Conservation (phyloP, 2,329 filamentous ascomycete genomes). For the Elsinoe fawcettii region DNA sequence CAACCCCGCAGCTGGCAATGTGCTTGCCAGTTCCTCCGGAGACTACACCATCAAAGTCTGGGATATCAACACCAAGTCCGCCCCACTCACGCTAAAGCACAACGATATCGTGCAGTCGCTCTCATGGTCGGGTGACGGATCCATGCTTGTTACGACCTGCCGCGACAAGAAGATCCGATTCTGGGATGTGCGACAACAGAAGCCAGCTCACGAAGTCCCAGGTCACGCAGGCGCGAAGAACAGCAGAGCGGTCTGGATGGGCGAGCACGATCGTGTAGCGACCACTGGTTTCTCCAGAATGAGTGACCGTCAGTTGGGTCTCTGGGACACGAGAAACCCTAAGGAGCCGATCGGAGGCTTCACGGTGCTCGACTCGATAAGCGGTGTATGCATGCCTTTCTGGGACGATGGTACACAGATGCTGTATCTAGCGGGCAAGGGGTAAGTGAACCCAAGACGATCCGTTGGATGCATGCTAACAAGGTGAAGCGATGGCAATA, state of each 20-base stretch:
- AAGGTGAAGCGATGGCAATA: constrained; percentile 76
- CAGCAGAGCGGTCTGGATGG: constrained; percentile 93
- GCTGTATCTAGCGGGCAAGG: constrained; percentile 93
- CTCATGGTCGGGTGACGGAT: constrained; percentile 88
- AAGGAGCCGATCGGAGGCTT: constrained; percentile 82
- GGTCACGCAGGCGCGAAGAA: constrained; percentile 95
- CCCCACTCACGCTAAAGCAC: constrained; percentile 71
- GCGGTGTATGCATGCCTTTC: constrained; percentile 98
- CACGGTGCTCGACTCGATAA: constrained; percentile 85
- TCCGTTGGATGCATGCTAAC: constrained; percentile 7
- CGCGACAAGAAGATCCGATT: constrained; percentile 97
- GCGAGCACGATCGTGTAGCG: constrained; percentile 89
- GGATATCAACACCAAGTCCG: constrained; percentile 75
- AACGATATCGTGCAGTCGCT: constrained; percentile 89
- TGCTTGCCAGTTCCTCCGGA: constrained; percentile 89
- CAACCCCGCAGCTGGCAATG: constrained; percentile 91
- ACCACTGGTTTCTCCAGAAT: constrained; percentile 97
- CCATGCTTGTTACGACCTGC: constrained; percentile 81
- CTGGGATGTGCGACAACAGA: constrained; percentile 95
- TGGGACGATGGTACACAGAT: constrained; percentile 97
- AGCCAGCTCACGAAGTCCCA: constrained; percentile 70
- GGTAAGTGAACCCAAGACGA: constrained; percentile 49
- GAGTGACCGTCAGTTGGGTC: constrained; percentile 91
- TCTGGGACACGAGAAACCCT: constrained; percentile 85
- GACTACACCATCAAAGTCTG: constrained; percentile 94